phyloP scores from a whole-genome alignment of 129 eudicot genomes.

The Flaveria trinervia region DNA sequence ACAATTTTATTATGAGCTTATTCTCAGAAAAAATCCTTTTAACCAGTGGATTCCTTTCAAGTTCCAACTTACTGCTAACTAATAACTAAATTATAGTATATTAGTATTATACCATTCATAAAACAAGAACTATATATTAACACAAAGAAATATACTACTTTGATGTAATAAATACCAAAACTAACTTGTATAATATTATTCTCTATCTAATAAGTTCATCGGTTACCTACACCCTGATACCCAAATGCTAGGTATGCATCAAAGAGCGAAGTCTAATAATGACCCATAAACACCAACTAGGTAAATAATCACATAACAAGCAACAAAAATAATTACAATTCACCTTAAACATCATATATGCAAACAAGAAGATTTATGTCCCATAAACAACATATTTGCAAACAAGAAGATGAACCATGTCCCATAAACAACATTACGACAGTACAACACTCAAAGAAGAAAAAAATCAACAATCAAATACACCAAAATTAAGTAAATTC shows the following conservation, averaged over 20 bases:
- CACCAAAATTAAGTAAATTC: not conserved
- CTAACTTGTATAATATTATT: too few species aligned
- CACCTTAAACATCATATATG: slow-evolving; percentile 14
- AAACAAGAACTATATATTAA: too few species aligned
- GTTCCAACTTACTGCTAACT: too few species aligned
- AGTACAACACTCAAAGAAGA: slow-evolving; percentile 5
- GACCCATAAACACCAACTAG: not conserved
- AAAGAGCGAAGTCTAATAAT: not conserved
- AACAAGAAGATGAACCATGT: not conserved
- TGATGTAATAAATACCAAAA: not conserved
- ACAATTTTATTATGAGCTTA: too few species aligned
- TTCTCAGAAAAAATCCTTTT: too few species aligned
- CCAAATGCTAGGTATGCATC: not conserved
- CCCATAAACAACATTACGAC: not conserved
- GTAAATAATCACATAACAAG: not conserved
- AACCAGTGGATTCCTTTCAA: too few species aligned
- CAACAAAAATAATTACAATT: not conserved
- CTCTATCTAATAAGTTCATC: not conserved
- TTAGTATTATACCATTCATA: too few species aligned
- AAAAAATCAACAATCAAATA: slow-evolving; percentile 19
- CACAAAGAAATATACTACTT: not conserved
- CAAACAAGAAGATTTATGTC: not conserved
- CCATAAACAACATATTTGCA: not conserved
- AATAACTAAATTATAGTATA: too few species aligned
- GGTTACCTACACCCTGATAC: not conserved